Conservation (phyloP, 2,329 filamentous ascomycete species). For the Apiospora pterosperma region DNA sequence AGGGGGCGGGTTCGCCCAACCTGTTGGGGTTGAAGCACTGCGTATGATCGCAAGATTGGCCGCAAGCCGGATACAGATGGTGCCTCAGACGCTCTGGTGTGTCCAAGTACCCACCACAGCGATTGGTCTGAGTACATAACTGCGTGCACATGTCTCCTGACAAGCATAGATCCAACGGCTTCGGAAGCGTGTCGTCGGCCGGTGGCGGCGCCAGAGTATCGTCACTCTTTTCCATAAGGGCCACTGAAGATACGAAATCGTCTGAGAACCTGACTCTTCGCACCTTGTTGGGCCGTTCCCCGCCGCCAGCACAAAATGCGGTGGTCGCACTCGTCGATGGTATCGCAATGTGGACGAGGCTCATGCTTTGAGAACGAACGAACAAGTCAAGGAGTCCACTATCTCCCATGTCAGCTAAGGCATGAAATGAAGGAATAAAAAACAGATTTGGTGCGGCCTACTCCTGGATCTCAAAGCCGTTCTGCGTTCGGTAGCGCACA, state of each 20-base stretch:
- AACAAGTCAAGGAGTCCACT: constrained; percentile 8
- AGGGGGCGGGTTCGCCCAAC: neutral
- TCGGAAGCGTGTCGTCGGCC: neutral
- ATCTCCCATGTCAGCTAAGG: neutral
- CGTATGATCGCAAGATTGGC: constrained; percentile 2
- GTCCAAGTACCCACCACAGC: constrained; percentile 8
- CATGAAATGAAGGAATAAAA: neutral
- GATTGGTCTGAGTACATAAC: constrained; percentile 1
- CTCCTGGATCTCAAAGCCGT: constrained; percentile 1
- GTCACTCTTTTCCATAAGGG: neutral
- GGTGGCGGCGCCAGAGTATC: neutral
- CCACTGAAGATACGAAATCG: neutral
- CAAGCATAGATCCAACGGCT: constrained; percentile 1
- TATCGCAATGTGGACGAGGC: constrained; percentile 6
- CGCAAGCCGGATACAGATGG: constrained; percentile 9
- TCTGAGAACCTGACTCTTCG: constrained; percentile 8
- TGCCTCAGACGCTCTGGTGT: constrained; percentile 8
- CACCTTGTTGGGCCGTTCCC: neutral
- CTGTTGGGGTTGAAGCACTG: constrained; percentile 7
- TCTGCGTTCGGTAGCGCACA: constrained; percentile 7
- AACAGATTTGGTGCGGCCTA: neutral
- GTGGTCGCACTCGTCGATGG: neutral
- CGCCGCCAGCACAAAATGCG: neutral
- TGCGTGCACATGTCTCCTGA: constrained; percentile 7
- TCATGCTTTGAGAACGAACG: constrained; percentile 8